Evolutionary conservation across 768 basidiomycete genomes (phyloP).

Genomic region (Macrolepiota dolichaula): DNA sequence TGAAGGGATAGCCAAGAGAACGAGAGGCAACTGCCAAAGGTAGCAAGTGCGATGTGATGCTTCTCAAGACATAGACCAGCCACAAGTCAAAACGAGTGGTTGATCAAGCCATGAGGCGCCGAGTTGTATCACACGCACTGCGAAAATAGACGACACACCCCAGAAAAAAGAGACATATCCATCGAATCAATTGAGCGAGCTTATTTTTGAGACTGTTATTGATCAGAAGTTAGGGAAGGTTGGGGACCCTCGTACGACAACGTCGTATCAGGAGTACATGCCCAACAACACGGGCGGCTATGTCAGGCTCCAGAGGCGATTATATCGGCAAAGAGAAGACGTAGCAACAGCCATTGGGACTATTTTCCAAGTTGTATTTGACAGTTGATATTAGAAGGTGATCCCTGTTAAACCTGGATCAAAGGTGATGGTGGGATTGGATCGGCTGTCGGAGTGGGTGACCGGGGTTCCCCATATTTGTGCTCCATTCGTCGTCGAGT

Average conservation of each 20-base stretch:
- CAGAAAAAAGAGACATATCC: background rate
- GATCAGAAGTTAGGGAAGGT: slow-evolving; percentile 3
- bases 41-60: background rate
- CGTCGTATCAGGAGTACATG: background rate
- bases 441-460: slow-evolving; percentile 4
- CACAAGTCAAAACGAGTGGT: background rate
- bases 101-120: background rate
- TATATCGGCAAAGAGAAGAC: background rate
- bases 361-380: background rate
- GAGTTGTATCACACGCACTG: background rate
- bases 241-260: background rate
- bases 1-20: background rate
- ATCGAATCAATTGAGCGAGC: background rate
- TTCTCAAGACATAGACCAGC: background rate
- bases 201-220: background rate
- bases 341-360: background rate
- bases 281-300: background rate
- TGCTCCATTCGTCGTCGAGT: background rate
- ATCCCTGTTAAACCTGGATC: background rate
- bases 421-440: slow-evolving; percentile 13
- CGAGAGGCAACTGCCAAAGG: background rate
- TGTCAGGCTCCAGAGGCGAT: background rate
- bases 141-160: background rate
- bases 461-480: slow-evolving; percentile 3
- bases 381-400: background rate